A percentile compares a stretch with the other conserved stretches of the same genome.
Conservation (phyloP, 2,329 filamentous ascomycete species). For the Taxawa tesnikishii region DNA sequence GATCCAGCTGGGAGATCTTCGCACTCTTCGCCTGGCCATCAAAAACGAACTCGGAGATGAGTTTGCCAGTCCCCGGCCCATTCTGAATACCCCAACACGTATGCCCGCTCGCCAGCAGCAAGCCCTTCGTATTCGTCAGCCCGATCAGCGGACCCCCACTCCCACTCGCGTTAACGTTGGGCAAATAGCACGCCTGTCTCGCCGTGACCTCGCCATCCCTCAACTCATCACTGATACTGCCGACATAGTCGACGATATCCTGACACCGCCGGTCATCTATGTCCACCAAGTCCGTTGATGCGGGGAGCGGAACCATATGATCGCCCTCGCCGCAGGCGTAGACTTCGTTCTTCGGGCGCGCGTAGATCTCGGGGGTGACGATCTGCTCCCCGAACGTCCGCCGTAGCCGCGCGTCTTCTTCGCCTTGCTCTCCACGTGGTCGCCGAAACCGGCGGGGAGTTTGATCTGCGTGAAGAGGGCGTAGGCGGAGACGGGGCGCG, state of each 20-base stretch:
- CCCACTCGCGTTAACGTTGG: slow-evolving; percentile 47
- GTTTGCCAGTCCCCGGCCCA: slow-evolving; percentile 59
- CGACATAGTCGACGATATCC: slow-evolving; percentile 72
- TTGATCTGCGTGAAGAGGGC: slow-evolving; percentile 79
- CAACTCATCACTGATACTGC: slow-evolving; percentile 40
- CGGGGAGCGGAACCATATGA: slow-evolving; percentile 58
- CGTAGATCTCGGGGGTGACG: slow-evolving; percentile 87
- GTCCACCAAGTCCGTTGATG: slow-evolving; percentile 61
- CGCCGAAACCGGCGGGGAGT: slow-evolving; percentile 53
- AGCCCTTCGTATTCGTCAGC: slow-evolving; percentile 55
- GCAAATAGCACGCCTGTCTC: slow-evolving; percentile 87
- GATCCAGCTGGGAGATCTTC: slow-evolving; percentile 27
- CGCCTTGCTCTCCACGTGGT: slow-evolving; percentile 28
- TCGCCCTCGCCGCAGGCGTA: slow-evolving; percentile 95
- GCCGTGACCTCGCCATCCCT: slow-evolving; percentile 46
- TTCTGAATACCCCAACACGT: slow-evolving; percentile 99
- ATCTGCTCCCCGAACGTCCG: slow-evolving; percentile 45
- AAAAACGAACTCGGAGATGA: slow-evolving; percentile 34
- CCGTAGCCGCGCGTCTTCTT: slow-evolving; percentile 26
- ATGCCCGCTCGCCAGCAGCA: slow-evolving; percentile 79
- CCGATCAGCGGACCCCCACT: slow-evolving; percentile 67
- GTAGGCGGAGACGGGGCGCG: slow-evolving; percentile 53
- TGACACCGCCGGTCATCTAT: slow-evolving; percentile 68
- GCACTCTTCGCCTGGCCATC: slow-evolving; percentile 31
- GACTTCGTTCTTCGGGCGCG: slow-evolving; percentile 74